Percentiles rank a stretch among this genome's conserved stretches.
phyloP scores from a whole-genome alignment of 305 asterid species.

The Solanum hybrid region DNA sequence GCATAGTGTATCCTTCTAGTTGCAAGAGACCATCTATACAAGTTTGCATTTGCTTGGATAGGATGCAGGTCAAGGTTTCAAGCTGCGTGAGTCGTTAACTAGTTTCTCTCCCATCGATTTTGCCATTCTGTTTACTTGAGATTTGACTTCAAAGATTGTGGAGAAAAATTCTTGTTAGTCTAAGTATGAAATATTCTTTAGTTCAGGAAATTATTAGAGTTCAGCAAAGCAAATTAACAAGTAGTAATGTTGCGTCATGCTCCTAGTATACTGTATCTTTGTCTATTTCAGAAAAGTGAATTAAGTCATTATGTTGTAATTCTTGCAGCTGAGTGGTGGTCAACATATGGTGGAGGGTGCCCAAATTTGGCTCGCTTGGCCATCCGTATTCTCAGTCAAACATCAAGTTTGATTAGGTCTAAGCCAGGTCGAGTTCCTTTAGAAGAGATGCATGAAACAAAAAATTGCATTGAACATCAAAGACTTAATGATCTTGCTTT shows the following conservation, averaged over 20 bases:
- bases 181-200: not conserved
- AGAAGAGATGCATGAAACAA: slow-evolving; percentile 53
- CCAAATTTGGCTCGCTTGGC: slow-evolving; percentile 86
- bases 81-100: not conserved
- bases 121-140: not conserved
- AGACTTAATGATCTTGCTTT: slow-evolving; percentile 68
- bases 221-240: not conserved
- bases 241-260: not conserved
- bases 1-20: not conserved
- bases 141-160: not conserved
- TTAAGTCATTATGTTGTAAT: not conserved
- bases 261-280: not conserved
- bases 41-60: not conserved
- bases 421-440: slow-evolving; percentile 39
- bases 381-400: slow-evolving; percentile 77
- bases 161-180: not conserved
- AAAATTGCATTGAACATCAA: slow-evolving; percentile 66
- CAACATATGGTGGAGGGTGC: slow-evolving; percentile 81
- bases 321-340: slow-evolving; percentile 91
- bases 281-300: not conserved
- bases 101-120: not conserved
- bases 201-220: not conserved
- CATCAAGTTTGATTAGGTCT: slow-evolving; percentile 62
- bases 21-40: not conserved
- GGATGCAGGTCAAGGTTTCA: not conserved